Conservation (phyloP, 495 filamentous ascomycete species). For the Annulohypoxylon stygium region DNA sequence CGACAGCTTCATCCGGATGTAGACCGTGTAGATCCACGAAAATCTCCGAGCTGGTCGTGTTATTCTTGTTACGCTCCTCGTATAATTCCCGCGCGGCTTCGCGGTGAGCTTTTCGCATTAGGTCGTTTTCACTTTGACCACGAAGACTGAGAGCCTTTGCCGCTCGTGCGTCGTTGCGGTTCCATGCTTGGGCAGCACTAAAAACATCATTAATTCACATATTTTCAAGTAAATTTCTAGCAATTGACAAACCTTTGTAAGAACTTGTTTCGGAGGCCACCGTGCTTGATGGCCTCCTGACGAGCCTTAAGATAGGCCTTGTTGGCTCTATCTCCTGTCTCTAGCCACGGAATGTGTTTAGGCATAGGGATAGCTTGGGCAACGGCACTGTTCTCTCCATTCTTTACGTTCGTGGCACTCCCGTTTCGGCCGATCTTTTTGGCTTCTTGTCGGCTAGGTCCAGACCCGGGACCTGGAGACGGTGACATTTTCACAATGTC, state of each 20-base stretch:
- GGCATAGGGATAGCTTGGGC: conserved; percentile 86
- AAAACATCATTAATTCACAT: conserved; percentile 41
- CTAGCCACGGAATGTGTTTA: conserved; percentile 95
- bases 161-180: conserved; percentile 95
- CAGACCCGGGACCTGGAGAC: conserved; percentile 68
- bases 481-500: conserved; percentile 96
- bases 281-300: conserved; percentile 95
- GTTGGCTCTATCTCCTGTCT: conserved; percentile 92
- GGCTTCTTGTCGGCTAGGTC: conserved; percentile 59
- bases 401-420: conserved; percentile 66
- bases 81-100: conserved; percentile 93
- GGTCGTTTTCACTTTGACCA: conserved; percentile 94
- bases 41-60: conserved; percentile 72
- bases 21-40: conserved; percentile 97
- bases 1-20: conserved; percentile 96
- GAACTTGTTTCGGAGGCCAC: conserved; percentile 95
- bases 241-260: conserved; percentile 79
- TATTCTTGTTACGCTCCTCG: conserved; percentile 90
- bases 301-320: conserved; percentile 94
- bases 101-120: conserved; percentile 97
- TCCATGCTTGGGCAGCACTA: conserved; percentile 99
- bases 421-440: conserved; percentile 66
- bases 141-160: conserved; percentile 94
- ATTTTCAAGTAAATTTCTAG: neutral
- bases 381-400: conserved; percentile 82